phyloP scores from a whole-genome alignment of 1,284 basidiomycete genomes.

The Entoloma clypeatum region DNA sequence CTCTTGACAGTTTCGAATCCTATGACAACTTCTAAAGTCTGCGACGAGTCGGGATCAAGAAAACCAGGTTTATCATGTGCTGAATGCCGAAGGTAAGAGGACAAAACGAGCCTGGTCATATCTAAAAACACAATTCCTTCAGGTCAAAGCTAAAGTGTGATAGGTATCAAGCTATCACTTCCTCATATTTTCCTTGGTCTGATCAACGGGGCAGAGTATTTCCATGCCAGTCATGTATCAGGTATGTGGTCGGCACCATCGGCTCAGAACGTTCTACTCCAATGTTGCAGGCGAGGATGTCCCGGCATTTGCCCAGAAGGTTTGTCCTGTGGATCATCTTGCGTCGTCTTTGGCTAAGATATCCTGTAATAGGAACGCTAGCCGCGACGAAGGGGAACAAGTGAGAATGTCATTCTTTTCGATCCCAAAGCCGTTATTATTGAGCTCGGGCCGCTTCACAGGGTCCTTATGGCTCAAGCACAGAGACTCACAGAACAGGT shows the following conservation, averaged over 20 bases:
- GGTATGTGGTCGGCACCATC: constrained; percentile 20
- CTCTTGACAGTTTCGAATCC: not conserved
- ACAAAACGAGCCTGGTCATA: constrained; percentile 3
- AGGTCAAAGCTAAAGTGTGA: constrained; percentile 56
- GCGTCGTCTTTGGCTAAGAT: not conserved
- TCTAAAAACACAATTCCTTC: constrained; percentile 7
- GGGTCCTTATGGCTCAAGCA: constrained; percentile 46
- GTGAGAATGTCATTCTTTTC: constrained; percentile 26
- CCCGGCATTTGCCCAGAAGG: constrained; percentile 51
- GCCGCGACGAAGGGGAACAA: constrained; percentile 55
- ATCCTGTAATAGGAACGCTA: constrained; percentile 39
- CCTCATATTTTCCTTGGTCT: constrained; percentile 6
- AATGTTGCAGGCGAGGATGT: constrained; percentile 40
- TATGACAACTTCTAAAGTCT: constrained; percentile 11
- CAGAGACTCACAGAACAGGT: constrained; percentile 45
- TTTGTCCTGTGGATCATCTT: constrained; percentile 17
- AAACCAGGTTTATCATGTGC: constrained; percentile 43
- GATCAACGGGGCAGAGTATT: constrained; percentile 33
- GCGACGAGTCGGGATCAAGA: constrained; percentile 19
- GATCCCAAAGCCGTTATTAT: not conserved
- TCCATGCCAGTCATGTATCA: constrained; percentile 51
- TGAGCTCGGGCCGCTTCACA: constrained; percentile 17
- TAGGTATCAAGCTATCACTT: constrained; percentile 30
- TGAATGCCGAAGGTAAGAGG: constrained; percentile 45
- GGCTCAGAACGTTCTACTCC: constrained; percentile 1